Evolutionary conservation across 345 rosid genomes (phyloP).

Genomic region (Gossypium bickii): DNA sequence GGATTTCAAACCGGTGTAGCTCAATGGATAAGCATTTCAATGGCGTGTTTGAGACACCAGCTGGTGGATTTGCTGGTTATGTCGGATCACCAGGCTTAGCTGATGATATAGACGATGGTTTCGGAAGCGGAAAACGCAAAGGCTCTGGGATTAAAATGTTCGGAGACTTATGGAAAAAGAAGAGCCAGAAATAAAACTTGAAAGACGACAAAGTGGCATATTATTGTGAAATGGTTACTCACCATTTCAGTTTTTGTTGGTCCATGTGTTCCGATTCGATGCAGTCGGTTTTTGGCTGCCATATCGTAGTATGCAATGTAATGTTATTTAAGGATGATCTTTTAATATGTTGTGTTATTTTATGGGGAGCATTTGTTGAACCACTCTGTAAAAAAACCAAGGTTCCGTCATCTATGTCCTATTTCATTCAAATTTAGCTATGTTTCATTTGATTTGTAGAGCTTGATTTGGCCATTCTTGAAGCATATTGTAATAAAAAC

Average conservation of each 20-base stretch:
- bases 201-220: background rate
- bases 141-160: conserved; percentile 75
- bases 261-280: background rate
- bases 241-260: conserved; percentile 27
- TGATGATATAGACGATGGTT: conserved; percentile 58
- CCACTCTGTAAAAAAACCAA: background rate
- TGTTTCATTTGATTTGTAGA: background rate
- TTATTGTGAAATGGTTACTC: conserved; percentile 30
- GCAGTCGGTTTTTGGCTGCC: background rate
- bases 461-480: too few species aligned
- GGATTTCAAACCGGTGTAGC: conserved; percentile 55
- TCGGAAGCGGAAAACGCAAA: conserved; percentile 65
- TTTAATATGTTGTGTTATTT: background rate
- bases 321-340: conserved; percentile 9
- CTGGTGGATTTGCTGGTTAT: conserved; percentile 40
- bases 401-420: background rate
- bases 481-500: too few species aligned
- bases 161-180: conserved; percentile 88
- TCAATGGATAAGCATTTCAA: conserved; percentile 72
- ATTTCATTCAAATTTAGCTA: too few species aligned
- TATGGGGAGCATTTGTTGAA: background rate
- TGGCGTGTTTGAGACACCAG: conserved; percentile 43
- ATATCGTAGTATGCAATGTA: background rate
- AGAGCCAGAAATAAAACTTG: conserved; percentile 45
- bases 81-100: conserved; percentile 57